Evolutionary conservation across 2,329 filamentous ascomycete species (phyloP).

Genomic region (Emydomyces testavorans): DNA sequence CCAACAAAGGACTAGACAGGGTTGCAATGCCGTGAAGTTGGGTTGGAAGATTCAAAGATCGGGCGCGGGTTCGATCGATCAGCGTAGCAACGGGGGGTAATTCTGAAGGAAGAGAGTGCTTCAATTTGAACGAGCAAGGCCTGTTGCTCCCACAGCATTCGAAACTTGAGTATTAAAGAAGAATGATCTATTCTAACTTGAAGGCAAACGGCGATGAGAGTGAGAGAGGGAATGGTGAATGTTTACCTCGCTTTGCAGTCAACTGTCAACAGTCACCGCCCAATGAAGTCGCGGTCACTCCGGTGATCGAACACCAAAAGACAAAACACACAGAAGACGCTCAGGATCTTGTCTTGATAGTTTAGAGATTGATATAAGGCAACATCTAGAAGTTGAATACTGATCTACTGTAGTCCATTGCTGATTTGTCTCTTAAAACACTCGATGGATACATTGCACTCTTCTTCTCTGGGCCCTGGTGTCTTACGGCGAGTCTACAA

Average conservation of each 20-base stretch:
- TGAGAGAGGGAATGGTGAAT: not conserved
- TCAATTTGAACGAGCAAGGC: not conserved
- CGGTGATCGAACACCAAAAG: slow-evolving; percentile 6
- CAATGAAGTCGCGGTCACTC: slow-evolving; percentile 9
- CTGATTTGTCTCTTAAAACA: no score
- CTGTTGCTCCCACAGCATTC: not conserved
- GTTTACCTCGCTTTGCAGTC: not conserved
- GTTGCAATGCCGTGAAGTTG: not conserved
- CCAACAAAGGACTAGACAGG: not conserved
- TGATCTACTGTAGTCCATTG: no score
- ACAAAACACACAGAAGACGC: no score
- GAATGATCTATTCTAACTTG: not conserved
- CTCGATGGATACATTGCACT: no score
- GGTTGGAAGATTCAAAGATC: slow-evolving; percentile 6
- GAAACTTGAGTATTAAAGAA: not conserved
- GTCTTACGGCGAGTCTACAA: no score
- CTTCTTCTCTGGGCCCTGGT: no score
- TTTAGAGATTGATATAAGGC: no score
- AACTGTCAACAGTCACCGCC: slow-evolving; percentile 7
- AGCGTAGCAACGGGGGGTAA: not conserved
- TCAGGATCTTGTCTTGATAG: no score
- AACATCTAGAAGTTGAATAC: no score
- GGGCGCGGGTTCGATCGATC: not conserved
- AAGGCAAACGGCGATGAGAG: not conserved
- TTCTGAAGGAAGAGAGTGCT: not conserved